Base-by-base conservation (phyloP, 768 basidiomycete species). In the Xanthoconium purpureum region DNA sequence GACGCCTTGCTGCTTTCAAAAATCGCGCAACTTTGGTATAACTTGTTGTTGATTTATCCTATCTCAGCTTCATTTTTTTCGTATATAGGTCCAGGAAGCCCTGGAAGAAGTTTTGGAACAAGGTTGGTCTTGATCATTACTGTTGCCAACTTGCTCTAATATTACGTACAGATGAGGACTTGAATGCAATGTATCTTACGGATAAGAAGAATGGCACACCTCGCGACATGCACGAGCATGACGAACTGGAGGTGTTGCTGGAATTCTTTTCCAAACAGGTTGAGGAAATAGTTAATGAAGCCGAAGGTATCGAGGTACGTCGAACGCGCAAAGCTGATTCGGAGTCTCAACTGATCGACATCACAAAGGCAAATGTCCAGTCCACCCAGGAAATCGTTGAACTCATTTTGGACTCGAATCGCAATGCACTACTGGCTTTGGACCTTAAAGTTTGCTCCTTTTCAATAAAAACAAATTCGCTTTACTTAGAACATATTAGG, bases 341-440 rank as follows among this genome's bases (percentile, higher is more conserved):
- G 0, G 38, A 38, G 17, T 45, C 18, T 24, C 30, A 14, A 11
- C 48, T 55, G 20, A 66, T 54, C 32, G 37, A 45, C 46, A 11
- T 39, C 11, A 14, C 49, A 43, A 56, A 45, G 93, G 84, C 80
- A 52, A 98, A 98, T 68, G 91, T 98, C 38, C 90, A 94, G 73
- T 94, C 94, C 13, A 98, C 96, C 0, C 96, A 98, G 76, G 96
- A 98, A 74, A 98, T 98, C 51, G 92, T 96, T 3, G 96, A 98
- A 72, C 80, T 98, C 56, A 94, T 98, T 66, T 79, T 98, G 39
- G 96, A 98, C 71, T 90, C 94, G 47, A 97, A 97, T 75, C 88
- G 96, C 47, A 98, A 98, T 65, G 84, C 89, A 6, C 78, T 98
- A 15, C 79, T 98, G 20, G 91, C 92, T 45, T 81, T 98, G 35